Percentiles rank a stretch among this genome's conserved stretches.
Evolutionary conservation across 805 yeast species (phyloP).

Genomic region (Ogataea salicorniae): DNA sequence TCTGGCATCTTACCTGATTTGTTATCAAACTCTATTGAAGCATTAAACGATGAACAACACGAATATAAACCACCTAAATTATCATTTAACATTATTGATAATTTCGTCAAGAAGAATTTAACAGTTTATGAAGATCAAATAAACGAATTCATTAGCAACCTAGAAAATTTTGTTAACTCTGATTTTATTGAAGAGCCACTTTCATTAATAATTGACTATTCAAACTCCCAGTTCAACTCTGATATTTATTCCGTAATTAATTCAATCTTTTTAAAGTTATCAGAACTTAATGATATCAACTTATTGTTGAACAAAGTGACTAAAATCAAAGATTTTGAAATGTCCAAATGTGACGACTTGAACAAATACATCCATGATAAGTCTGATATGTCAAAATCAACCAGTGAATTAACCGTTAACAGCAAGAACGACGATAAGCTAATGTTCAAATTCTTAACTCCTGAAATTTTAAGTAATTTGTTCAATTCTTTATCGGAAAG

Average conservation of each 20-base stretch:
- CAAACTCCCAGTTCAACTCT: constrained; percentile 9
- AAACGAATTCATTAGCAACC: constrained; percentile 27
- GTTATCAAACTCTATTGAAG: constrained; percentile 22
- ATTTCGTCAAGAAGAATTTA: constrained; percentile 22
- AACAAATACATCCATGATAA: constrained; percentile 16
- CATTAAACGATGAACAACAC: constrained; percentile 22
- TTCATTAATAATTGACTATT: constrained; percentile 27
- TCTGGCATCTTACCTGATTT: constrained; percentile 19
- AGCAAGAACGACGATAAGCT: constrained; percentile 6
- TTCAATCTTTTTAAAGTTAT: constrained; percentile 30
- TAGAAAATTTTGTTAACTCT: constrained; percentile 29
- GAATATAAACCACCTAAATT: constrained; percentile 16
- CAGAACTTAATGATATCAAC: constrained; percentile 12
- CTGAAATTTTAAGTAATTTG: constrained; percentile 30
- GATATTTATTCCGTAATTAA: constrained; percentile 33
- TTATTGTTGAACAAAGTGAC: constrained; percentile 5
- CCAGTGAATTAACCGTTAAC: constrained; percentile 5
- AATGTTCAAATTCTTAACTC: constrained; percentile 30
- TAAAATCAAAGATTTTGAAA: constrained; percentile 15
- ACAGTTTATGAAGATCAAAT: constrained; percentile 24
- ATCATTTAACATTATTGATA: constrained; percentile 26
- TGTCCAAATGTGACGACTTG: constrained; percentile 18
- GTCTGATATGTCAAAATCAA: constrained; percentile 5
- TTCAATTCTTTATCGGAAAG: constrained; percentile 25
- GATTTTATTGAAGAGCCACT: constrained; percentile 29